These are phyloP conservation scores for Cichorium intybus DNA, from an alignment of 140 eudicot species.

Conservation along the genomic window DNA sequence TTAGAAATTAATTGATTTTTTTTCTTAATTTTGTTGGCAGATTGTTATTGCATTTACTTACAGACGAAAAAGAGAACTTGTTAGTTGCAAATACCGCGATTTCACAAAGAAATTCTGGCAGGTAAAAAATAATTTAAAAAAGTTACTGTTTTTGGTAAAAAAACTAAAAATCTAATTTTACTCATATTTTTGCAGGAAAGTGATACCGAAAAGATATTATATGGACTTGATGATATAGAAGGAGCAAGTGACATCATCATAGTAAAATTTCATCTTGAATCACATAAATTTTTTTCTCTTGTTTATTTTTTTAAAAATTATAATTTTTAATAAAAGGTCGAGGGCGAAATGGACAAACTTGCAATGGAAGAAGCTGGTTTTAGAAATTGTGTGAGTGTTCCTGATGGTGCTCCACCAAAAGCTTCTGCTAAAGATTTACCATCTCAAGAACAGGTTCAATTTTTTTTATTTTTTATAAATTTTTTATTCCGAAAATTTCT, in stretches of 20 bases:
- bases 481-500: background rate
- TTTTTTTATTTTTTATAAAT: background rate
- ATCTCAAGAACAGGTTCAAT: slow-evolving; percentile 51
- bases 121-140: slow-evolving; percentile 48
- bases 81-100: slow-evolving; percentile 85
- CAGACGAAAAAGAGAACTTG: slow-evolving; percentile 57
- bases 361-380: slow-evolving; percentile 98
- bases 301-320: background rate
- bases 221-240: slow-evolving; percentile 86
- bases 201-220: slow-evolving; percentile 74
- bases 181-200: slow-evolving; percentile 54
- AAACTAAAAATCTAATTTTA: background rate
- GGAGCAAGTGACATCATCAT: slow-evolving; percentile 74
- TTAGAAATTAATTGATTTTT: too few relatives aligned
- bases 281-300: slow-evolving; percentile 1
- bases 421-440: slow-evolving; percentile 75
- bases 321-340: slow-evolving; percentile 58
- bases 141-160: background rate
- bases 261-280: slow-evolving; percentile 38
- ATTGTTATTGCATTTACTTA: slow-evolving; percentile 81
- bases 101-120: slow-evolving; percentile 75
- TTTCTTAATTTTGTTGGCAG: slow-evolving; percentile 46
- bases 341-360: slow-evolving; percentile 98
- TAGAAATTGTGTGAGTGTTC: slow-evolving; percentile 87
- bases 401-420: slow-evolving; percentile 91